phyloP scores from a whole-genome alignment of 768 basidiomycete genomes.

The Boletus coccyginus region DNA sequence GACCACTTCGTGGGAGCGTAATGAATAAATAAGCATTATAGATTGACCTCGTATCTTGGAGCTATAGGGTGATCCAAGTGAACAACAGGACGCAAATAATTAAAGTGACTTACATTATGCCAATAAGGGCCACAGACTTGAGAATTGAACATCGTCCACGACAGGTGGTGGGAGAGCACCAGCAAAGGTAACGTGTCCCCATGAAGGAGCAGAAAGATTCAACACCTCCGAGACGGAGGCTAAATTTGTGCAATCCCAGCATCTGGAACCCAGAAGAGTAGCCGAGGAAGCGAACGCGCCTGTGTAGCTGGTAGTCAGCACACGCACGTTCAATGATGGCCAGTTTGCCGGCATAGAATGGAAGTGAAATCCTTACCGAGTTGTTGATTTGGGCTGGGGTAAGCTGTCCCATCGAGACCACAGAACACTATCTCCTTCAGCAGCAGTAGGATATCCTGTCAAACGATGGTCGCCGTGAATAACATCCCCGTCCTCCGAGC shows the following conservation, averaged over 20 bases:
- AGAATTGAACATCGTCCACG: conserved; percentile 28
- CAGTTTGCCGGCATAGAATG: background rate
- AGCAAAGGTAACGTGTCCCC: conserved; percentile 38
- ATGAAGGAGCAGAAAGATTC: conserved; percentile 41
- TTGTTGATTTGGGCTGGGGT: conserved; percentile 13
- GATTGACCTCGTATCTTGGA: conserved; percentile 24
- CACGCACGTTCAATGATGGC: background rate
- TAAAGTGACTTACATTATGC: conserved; percentile 31
- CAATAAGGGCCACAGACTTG: conserved; percentile 35
- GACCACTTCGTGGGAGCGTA: conserved; percentile 47
- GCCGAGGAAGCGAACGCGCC: conserved; percentile 51
- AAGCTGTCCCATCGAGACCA: conserved; percentile 35
- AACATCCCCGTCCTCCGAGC: conserved; percentile 26
- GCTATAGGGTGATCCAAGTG: conserved; percentile 9
- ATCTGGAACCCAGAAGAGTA: conserved; percentile 54
- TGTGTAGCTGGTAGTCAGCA: conserved; percentile 13
- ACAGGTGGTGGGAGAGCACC: conserved; percentile 38
- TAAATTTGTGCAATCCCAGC: conserved; percentile 62
- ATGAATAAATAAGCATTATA: conserved; percentile 43
- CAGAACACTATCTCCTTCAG: conserved; percentile 29
- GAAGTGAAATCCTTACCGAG: conserved; percentile 15
- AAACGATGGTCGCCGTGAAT: conserved; percentile 12
- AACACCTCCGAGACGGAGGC: conserved; percentile 51
- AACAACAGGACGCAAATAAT: background rate
- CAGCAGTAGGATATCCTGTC: conserved; percentile 30